Conservation (phyloP, 2,329 filamentous ascomycete species). For the Phyllosticta citrichinensis region DNA sequence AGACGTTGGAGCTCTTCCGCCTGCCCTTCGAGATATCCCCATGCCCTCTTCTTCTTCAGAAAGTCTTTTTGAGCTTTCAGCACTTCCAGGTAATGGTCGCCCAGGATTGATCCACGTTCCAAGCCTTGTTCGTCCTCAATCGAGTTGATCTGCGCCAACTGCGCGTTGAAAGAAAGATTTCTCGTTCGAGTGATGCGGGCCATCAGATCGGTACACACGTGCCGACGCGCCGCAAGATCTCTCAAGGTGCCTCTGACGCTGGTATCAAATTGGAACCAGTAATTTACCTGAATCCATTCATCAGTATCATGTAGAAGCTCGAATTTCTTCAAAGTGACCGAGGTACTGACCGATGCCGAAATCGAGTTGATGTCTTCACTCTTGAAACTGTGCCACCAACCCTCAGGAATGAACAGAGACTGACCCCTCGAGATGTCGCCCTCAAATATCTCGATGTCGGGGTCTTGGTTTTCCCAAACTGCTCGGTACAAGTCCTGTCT, state of each 20-base stretch:
- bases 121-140: too few species aligned
- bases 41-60: too few species aligned
- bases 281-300: slow-evolving; percentile 49
- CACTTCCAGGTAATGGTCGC: too few species aligned
- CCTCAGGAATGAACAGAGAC: slow-evolving; percentile 66
- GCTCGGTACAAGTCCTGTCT: slow-evolving; percentile 53
- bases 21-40: too few species aligned
- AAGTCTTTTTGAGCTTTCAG: too few species aligned
- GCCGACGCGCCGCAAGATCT: not conserved
- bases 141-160: too few species aligned
- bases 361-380: slow-evolving; percentile 46
- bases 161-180: not conserved
- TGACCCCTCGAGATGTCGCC: slow-evolving; percentile 53
- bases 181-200: not conserved
- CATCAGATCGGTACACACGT: not conserved
- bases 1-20: too few species aligned
- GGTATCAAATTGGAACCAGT: slow-evolving; percentile 62
- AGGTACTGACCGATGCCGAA: slow-evolving; percentile 45
- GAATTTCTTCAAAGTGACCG: not conserved
- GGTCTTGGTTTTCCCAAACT: slow-evolving; percentile 51
- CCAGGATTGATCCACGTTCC: too few species aligned
- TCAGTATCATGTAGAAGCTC: slow-evolving; percentile 15
- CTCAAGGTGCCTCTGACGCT: too few species aligned
- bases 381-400: slow-evolving; percentile 81
- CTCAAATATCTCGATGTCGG: slow-evolving; percentile 17